Evolutionary conservation across 2,329 filamentous ascomycete species (phyloP).

Genomic region (Penicillium digitatum): DNA sequence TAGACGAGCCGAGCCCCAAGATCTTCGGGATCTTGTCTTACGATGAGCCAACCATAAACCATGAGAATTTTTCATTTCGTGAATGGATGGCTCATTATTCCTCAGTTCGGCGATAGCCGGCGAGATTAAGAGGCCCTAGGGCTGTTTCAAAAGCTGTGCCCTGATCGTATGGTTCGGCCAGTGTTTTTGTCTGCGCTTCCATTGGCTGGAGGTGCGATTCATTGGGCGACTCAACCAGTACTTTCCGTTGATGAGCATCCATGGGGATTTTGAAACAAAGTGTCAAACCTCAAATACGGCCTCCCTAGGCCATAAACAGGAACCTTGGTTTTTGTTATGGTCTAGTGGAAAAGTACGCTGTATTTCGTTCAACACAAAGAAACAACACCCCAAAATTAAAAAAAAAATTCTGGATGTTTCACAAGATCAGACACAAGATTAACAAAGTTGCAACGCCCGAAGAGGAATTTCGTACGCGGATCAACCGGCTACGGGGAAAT

Average conservation of each 20-base stretch:
- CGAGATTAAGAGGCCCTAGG: conserved; percentile 21
- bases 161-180: conserved; percentile 19
- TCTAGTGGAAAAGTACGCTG: too few species aligned
- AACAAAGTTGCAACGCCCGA: neutral
- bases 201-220: conserved; percentile 28
- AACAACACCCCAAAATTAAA: neutral
- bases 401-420: neutral
- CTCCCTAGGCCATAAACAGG: too few species aligned
- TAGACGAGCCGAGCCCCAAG: conserved; percentile 24
- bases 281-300: too few species aligned
- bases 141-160: conserved; percentile 21
- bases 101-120: conserved; percentile 25
- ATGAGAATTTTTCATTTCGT: conserved; percentile 32
- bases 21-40: conserved; percentile 2
- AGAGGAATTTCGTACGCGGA: conserved; percentile 1
- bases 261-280: too few species aligned
- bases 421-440: neutral
- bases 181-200: conserved; percentile 24
- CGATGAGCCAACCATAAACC: conserved; percentile 23
- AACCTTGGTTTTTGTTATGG: too few species aligned
- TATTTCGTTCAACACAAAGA: too few species aligned
- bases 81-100: conserved; percentile 29
- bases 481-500: conserved; percentile 6
- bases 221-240: conserved; percentile 28
- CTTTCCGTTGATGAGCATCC: neutral